Conservation (phyloP, 371 early-diverging fungal genomes). For the Mortierella sp. region DNA sequence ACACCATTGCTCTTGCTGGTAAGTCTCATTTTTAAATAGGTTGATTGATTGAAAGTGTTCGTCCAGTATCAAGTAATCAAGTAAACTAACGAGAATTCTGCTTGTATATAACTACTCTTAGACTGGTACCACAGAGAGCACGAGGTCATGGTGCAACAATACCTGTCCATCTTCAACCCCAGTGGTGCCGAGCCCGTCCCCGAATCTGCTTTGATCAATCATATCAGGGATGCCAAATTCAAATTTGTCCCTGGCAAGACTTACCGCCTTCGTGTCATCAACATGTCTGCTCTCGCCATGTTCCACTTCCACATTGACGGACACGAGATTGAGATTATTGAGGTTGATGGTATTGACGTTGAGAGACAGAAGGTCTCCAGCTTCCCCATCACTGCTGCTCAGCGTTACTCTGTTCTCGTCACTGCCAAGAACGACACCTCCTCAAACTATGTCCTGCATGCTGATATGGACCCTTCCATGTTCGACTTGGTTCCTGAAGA, state of each 20-base stretch:
- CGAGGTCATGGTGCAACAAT: constrained; percentile 54
- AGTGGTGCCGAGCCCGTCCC: constrained; percentile 79
- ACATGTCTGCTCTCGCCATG: constrained; percentile 80
- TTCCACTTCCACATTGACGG: constrained; percentile 84
- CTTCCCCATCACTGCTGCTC: constrained; percentile 74
- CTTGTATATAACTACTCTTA: constrained; percentile 20
- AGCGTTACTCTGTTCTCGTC: constrained; percentile 79
- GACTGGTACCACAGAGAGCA: constrained; percentile 80
- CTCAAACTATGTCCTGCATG: constrained; percentile 78
- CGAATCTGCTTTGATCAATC: constrained; percentile 69
- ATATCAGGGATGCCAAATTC: constrained; percentile 60
- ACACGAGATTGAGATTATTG: constrained; percentile 83
- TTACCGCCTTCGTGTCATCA: constrained; percentile 87
- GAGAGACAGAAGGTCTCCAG: constrained; percentile 66
- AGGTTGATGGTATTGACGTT: constrained; percentile 81
- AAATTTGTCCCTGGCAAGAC: constrained; percentile 79
- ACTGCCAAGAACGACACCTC: constrained; percentile 75
- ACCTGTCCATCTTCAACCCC: constrained; percentile 71
- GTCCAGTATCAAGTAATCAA: not conserved
- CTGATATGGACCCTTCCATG: constrained; percentile 83
- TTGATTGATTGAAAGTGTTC: not conserved
- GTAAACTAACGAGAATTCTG: not conserved
- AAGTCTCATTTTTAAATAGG: constrained; percentile 5
- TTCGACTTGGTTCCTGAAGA: constrained; percentile 73
- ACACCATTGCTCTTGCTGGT: constrained; percentile 70